These are phyloP conservation scores for Trichomonas gallinae DNA, from an alignment of 208 protist species.

Conservation along the genomic window DNA sequence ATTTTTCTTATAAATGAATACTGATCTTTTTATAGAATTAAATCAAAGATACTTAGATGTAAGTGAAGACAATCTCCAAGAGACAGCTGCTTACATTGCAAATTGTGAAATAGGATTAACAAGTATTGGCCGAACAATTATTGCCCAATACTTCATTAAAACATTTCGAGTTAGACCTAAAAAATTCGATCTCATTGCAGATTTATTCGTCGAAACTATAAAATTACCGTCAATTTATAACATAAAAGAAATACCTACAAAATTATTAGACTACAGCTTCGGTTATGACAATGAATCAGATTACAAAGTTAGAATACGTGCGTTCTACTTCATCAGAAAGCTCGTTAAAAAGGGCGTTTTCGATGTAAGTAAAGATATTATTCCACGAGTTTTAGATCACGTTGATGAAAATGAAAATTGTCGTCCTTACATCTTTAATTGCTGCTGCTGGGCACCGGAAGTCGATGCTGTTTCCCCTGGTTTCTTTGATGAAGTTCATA, in stretches of 20 bases:
- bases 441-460: neutral
- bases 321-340: neutral
- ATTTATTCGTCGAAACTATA: neutral
- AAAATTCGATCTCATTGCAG: neutral
- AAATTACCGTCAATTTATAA: neutral
- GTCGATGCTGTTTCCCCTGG: neutral
- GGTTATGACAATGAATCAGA: neutral
- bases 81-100: neutral
- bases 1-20: neutral
- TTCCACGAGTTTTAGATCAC: neutral
- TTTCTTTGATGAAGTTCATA: neutral
- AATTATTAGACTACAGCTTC: neutral
- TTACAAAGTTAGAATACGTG: neutral
- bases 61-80: neutral
- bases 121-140: neutral
- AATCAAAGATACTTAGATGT: neutral
- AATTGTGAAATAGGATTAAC: neutral
- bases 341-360: neutral
- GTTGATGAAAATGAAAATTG: neutral
- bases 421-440: neutral
- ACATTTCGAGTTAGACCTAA: neutral
- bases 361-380: neutral
- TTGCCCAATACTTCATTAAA: neutral
- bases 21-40: neutral
- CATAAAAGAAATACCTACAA: neutral